Evolutionary conservation across 176 grass and related monocot species (phyloP), one percentile per base, ranked within the genome.

Genomic region (Rhipidocladum racemiflorum): DNA sequence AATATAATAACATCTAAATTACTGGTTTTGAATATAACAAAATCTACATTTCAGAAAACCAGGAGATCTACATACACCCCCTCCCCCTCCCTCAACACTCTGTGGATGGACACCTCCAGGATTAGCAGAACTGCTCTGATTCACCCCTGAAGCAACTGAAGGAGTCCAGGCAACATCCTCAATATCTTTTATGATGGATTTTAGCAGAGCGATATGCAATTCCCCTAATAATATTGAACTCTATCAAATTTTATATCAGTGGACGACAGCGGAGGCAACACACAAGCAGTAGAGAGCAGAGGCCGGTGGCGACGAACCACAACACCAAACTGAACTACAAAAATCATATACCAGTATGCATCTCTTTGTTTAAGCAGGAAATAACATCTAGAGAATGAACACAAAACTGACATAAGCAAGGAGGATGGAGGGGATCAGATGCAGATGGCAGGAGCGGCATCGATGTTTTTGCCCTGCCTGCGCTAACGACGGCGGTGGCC

Each of bases 121-220:
- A 81, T 87, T 95, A 78, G 85, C 81, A 78, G 91, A 68, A 82
- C 72, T 84, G 72, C 74, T 88, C 84, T 97, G 94, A 83, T 90
- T 95, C 83, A 85, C 80, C 50, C 96, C 96, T 16, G 83, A 85
- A 45, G 83, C 79, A 79, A 80, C 89, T 82, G 92, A 88, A 79
- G 96, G 91, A 84, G 82, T 87, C 36, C 89, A 90, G 4, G 90
- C 90, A 83, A 98, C 92, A 76, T 95, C 90, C 84, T 98, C 90
- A 40, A 98, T 98, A 85, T 98, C 96, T 79, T 99, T 99, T 80
- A 99, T 86, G 32, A 99, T 93, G 40, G 77, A 81, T 95, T 92
- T 99, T 70, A 99, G 81, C 44, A 99, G 43, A 83, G 87, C 80
- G 56, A 99, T 87, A 80, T 99, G 91, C 64, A 95, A 75, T 80